phyloP scores from a whole-genome alignment of 2,329 filamentous ascomycete species.

The Rutstroemia sp. region DNA sequence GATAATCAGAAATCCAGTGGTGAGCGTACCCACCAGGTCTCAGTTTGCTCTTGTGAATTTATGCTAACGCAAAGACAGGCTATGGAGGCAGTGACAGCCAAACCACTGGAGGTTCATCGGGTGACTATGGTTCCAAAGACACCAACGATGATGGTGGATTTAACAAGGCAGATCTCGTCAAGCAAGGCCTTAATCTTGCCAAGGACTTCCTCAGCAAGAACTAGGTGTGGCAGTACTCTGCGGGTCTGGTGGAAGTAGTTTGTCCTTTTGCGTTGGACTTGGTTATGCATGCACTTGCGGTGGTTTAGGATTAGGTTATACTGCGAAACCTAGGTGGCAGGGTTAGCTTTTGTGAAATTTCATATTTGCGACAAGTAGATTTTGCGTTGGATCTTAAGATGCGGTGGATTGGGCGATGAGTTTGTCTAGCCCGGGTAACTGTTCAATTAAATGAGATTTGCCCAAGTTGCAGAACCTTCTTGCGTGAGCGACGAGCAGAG shows the following conservation, averaged over 20 bases:
- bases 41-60: background rate
- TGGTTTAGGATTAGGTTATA: background rate
- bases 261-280: background rate
- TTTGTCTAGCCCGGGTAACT: no score
- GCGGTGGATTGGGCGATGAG: no score
- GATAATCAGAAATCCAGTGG: background rate
- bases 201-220: background rate
- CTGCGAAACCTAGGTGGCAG: no score
- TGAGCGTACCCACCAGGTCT: background rate
- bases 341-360: no score
- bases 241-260: background rate
- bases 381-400: no score
- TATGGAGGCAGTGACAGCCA: background rate
- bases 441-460: no score
- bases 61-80: background rate
- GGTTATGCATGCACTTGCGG: background rate
- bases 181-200: background rate
- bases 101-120: background rate
- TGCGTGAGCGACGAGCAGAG: no score
- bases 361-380: no score
- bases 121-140: background rate
- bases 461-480: no score
- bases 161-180: background rate
- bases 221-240: background rate
- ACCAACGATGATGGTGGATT: background rate